These are phyloP conservation scores for Ogataea paradorogensis DNA, from an alignment of 805 yeast genomes.

Conservation along the genomic window DNA sequence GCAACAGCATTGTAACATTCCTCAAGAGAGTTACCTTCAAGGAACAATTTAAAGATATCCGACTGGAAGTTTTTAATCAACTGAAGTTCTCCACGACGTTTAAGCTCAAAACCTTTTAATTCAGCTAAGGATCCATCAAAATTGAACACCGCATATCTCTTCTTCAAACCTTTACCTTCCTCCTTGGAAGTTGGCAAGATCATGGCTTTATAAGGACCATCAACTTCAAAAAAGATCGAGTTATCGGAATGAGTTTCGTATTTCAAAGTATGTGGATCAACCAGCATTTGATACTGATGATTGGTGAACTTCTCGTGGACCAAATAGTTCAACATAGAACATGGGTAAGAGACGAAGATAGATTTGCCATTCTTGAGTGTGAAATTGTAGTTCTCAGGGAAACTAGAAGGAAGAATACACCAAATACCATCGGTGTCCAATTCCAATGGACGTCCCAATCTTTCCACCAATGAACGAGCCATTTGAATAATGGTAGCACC, in stretches of 20 bases:
- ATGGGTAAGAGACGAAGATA: constrained; percentile 80
- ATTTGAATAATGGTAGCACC: constrained; percentile 98
- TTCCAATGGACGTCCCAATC: constrained; percentile 93
- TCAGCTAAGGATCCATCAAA: constrained; percentile 93
- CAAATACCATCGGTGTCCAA: constrained; percentile 99
- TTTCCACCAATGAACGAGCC: constrained; percentile 89
- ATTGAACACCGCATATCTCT: constrained; percentile 95
- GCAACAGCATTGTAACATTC: constrained; percentile 88
- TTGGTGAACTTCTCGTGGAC: constrained; percentile 92
- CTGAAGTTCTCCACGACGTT: constrained; percentile 94
- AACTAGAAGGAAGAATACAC: constrained; percentile 93
- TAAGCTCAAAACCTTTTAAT: constrained; percentile 92
- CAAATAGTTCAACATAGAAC: constrained; percentile 90
- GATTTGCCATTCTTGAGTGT: constrained; percentile 74
- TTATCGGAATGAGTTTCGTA: constrained; percentile 84
- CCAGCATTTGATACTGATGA: constrained; percentile 86
- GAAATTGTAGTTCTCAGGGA: constrained; percentile 84
- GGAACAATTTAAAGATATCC: constrained; percentile 85
- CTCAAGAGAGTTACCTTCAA: constrained; percentile 78
- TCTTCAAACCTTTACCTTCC: constrained; percentile 94
- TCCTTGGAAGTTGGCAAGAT: constrained; percentile 94
- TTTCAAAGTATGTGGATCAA: constrained; percentile 62
- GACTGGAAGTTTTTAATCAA: constrained; percentile 92
- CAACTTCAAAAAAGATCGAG: constrained; percentile 95
- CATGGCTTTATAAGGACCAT: constrained; percentile 98